Evolutionary conservation across 192 early-diverging fungal genomes (phyloP).

Genomic region (Gamsiella multidivaricata): DNA sequence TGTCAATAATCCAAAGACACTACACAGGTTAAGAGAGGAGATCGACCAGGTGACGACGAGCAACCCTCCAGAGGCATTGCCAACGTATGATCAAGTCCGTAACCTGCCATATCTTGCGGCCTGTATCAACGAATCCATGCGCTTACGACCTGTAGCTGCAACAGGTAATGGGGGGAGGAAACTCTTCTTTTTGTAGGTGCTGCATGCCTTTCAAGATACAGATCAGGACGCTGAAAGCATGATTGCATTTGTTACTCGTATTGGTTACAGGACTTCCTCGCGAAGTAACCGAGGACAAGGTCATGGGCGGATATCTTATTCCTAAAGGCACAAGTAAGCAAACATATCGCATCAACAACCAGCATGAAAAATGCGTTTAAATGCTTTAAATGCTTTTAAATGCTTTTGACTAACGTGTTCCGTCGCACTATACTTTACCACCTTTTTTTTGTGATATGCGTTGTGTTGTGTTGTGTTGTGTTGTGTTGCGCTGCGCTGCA

Average conservation of each 20-base stretch:
- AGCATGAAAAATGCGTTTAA: neutral
- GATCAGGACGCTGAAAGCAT: neutral
- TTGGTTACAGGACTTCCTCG: conserved; percentile 38
- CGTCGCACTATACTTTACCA: too few species aligned
- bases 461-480: too few species aligned
- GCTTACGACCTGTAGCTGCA: conserved; percentile 58
- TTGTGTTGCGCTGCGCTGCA: too few species aligned
- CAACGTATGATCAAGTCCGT: conserved; percentile 57
- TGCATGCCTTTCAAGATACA: neutral
- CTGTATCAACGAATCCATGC: conserved; percentile 66
- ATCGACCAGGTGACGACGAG: conserved; percentile 32
- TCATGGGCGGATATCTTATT: conserved; percentile 55
- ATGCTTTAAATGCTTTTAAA: too few species aligned
- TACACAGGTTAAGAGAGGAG: conserved; percentile 35
- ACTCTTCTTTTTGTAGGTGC: too few species aligned
- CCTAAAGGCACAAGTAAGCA: conserved; percentile 57
- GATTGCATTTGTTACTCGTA: neutral
- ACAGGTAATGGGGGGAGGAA: conserved; percentile 35
- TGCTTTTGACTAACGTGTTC: too few species aligned
- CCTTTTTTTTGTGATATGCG: too few species aligned
- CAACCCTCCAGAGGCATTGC: conserved; percentile 16
- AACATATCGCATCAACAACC: neutral
- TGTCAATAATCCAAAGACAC: conserved; percentile 29
- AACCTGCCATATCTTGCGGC: conserved; percentile 61
- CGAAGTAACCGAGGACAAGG: conserved; percentile 37